Percentiles rank a stretch among this genome's conserved stretches.
phyloP scores from a whole-genome alignment of 805 yeast genomes.

The Saccharomycopsis microspora region DNA sequence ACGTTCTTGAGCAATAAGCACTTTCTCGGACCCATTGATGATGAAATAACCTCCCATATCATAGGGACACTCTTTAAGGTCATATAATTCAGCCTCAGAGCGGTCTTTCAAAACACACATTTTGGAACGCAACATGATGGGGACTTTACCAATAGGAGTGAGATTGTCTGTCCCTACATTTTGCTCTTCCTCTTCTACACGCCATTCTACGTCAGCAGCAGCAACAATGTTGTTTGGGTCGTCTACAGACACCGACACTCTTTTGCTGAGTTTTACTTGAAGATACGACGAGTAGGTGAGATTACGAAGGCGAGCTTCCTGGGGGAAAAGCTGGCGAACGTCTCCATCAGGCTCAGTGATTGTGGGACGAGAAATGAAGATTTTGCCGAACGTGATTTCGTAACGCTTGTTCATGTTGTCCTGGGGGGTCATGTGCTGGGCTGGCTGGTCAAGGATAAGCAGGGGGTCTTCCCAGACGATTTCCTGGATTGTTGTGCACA shows the following conservation, averaged over 20 bases:
- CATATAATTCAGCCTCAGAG: conserved; percentile 87
- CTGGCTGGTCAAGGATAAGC: conserved; percentile 92
- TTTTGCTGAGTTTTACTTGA: conserved; percentile 90
- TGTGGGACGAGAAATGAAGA: conserved; percentile 90
- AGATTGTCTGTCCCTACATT: conserved; percentile 51
- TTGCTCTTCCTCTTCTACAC: conserved; percentile 32
- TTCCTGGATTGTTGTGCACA: conserved; percentile 92
- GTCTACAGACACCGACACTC: conserved; percentile 76
- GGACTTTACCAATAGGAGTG: conserved; percentile 87
- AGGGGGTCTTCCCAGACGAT: conserved; percentile 93
- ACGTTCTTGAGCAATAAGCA: conserved; percentile 96
- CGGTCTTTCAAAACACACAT: conserved; percentile 87
- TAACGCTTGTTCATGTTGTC: conserved; percentile 88
- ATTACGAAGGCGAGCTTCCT: conserved; percentile 94
- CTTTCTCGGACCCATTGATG: conserved; percentile 97
- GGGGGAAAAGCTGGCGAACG: conserved; percentile 97
- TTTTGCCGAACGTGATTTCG: conserved; percentile 96
- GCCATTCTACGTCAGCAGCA: conserved; percentile 49
- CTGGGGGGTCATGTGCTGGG: conserved; percentile 86
- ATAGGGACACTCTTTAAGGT: conserved; percentile 95
- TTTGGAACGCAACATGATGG: conserved; percentile 94
- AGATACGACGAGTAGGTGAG: conserved; percentile 93
- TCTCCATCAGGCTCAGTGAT: conserved; percentile 99
- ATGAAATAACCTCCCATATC: conserved; percentile 99
- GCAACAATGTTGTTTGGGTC: conserved; percentile 34